These are phyloP conservation scores for Schizosaccharomyces osmophilus DNA, from an alignment of 805 yeast genomes.

Conservation along the genomic window DNA sequence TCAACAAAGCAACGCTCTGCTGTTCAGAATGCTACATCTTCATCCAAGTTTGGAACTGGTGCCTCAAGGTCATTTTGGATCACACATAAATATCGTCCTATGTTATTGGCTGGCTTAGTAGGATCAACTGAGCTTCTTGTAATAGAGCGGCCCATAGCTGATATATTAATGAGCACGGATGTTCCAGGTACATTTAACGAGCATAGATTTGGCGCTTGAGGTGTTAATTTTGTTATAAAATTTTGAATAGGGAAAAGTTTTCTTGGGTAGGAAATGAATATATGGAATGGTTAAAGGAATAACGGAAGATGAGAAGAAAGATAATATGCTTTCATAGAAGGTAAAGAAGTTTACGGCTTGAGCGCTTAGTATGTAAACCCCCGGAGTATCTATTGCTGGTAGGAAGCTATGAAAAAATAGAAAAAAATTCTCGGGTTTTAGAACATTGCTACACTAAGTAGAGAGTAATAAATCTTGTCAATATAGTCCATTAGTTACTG, in stretches of 20 bases:
- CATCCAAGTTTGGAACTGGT: background rate
- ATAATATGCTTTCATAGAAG: background rate
- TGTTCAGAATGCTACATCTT: background rate
- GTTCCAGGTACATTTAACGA: background rate
- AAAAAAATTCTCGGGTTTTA: too few species aligned
- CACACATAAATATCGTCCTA: constrained; percentile 49
- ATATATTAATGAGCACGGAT: constrained; percentile 16
- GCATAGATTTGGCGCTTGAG: background rate
- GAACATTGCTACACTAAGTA: too few species aligned
- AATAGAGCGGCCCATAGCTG: constrained; percentile 49
- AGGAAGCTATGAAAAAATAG: too few species aligned
- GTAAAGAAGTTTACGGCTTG: too few species aligned
- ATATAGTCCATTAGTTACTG: too few species aligned
- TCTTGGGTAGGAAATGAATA: background rate
- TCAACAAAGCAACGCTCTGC: constrained; percentile 12
- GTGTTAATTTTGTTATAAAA: background rate
- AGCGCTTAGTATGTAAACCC: too few species aligned
- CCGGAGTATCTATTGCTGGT: too few species aligned
- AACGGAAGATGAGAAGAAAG: background rate
- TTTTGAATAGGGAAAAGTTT: background rate
- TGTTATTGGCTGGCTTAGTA: constrained; percentile 35
- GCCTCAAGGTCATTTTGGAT: constrained; percentile 36
- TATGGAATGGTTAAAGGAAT: background rate
- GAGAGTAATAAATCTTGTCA: too few species aligned
- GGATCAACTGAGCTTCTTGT: constrained; percentile 36